A percentile compares a stretch with the other conserved stretches of the same genome.
These are phyloP conservation scores for Wallacemonas sp. DNA, from an alignment of 208 protist species.

Conservation along the genomic window DNA sequence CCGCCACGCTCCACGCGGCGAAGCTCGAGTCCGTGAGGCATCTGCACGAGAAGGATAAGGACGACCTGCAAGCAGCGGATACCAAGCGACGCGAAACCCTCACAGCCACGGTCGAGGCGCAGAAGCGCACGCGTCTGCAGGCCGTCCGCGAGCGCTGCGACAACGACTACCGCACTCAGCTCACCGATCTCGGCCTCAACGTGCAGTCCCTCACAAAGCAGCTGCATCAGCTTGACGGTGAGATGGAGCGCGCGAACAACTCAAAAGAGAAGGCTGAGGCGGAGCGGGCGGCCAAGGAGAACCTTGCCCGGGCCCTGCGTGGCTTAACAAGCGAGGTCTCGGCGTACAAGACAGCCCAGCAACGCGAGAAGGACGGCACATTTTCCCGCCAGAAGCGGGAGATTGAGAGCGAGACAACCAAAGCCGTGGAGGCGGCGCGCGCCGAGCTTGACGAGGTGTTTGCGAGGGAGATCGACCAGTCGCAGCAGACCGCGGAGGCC, in stretches of 20 bases:
- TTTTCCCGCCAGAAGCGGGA: slow-evolving; percentile 17
- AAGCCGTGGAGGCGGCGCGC: slow-evolving; percentile 23
- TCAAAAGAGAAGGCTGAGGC: slow-evolving; percentile 14
- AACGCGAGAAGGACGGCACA: slow-evolving; percentile 11
- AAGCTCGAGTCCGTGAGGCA: slow-evolving; percentile 40
- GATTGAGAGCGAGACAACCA: slow-evolving; percentile 14
- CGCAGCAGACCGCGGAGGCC: slow-evolving; percentile 13
- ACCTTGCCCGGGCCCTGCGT: slow-evolving; percentile 5
- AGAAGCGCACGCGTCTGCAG: slow-evolving; percentile 21
- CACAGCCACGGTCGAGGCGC: slow-evolving; percentile 23
- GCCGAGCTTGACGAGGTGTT: slow-evolving; percentile 18
- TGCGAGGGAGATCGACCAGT: slow-evolving; percentile 19
- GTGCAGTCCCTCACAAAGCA: slow-evolving; percentile 24
- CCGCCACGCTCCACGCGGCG: slow-evolving; percentile 32
- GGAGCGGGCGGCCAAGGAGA: not conserved
- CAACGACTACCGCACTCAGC: slow-evolving; percentile 19
- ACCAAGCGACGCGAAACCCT: slow-evolving; percentile 30
- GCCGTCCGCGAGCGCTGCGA: slow-evolving; percentile 21
- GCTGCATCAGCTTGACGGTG: slow-evolving; percentile 24
- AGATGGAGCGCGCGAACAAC: slow-evolving; percentile 5
- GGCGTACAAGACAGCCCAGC: slow-evolving; percentile 1
- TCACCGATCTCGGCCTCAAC: slow-evolving; percentile 25
- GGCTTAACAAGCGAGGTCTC: not conserved
- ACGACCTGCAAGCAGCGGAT: slow-evolving; percentile 36
- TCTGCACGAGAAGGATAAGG: slow-evolving; percentile 45